These are phyloP conservation scores for Macrocybe gigantea DNA, from an alignment of 768 basidiomycete species.

Conservation along the genomic window DNA sequence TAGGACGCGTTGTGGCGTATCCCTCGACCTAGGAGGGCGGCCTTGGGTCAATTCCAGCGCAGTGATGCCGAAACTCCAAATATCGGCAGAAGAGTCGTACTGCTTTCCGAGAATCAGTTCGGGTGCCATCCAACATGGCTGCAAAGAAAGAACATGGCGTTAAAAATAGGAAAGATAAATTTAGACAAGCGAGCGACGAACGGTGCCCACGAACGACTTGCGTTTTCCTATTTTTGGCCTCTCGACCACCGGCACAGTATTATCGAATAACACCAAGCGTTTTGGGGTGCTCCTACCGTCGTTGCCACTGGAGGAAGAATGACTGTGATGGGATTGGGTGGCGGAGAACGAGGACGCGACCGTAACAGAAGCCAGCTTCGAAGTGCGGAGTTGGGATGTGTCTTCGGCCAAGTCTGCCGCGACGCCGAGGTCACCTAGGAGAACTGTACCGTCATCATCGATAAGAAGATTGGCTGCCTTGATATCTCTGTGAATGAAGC, in stretches of 20 bases:
- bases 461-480: conserved; percentile 93
- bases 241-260: conserved; percentile 15
- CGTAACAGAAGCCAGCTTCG: conserved; percentile 16
- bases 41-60: conserved; percentile 87
- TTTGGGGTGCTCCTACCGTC: conserved; percentile 11
- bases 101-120: conserved; percentile 82
- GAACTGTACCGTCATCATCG: conserved; percentile 85
- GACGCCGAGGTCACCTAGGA: conserved; percentile 90
- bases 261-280: conserved; percentile 30
- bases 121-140: conserved; percentile 98
- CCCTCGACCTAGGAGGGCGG: conserved; percentile 76
- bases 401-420: conserved; percentile 80
- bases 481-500: conserved; percentile 89
- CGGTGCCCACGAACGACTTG: conserved; percentile 90
- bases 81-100: conserved; percentile 86
- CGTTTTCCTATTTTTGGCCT: conserved; percentile 65
- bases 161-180: background rate
- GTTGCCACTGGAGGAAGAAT: conserved; percentile 6
- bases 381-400: conserved; percentile 23
- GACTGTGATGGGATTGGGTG: conserved; percentile 16
- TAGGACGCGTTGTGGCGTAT: conserved; percentile 67
- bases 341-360: conserved; percentile 25
- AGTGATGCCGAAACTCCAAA: conserved; percentile 97
- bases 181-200: conserved; percentile 22
- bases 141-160: background rate